Evolutionary conservation across 306 rosid species (phyloP), one percentile per base, ranked within the genome.

Genomic region (Albizia julibrissin): DNA sequence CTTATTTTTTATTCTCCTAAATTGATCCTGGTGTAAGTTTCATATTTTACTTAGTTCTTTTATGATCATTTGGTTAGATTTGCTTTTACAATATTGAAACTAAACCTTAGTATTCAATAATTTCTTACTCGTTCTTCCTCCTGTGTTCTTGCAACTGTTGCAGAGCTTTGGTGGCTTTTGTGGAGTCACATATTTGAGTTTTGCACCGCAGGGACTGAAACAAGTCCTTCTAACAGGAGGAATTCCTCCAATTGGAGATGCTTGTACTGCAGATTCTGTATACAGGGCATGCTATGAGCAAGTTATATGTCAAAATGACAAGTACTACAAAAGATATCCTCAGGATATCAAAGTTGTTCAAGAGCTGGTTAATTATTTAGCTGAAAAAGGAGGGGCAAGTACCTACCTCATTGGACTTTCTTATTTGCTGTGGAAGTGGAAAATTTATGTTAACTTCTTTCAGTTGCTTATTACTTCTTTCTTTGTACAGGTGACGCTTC

Each of bases 151-250:
- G 31, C 79, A 18, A 65, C 67, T 70, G 77, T 74, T 87, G 86
- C 86, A 92, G 98, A 93, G 97, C 89, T 95, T 65, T 76, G 98
- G 98, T 84, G 99, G 99, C 42, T 95, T 92, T 88, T 95, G 99
- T 88, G 92, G 91, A 3, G 91, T 93, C 82, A 95, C 98, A 6
- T 95, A 93, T 92, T 86, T 95, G 88, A 93, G 99, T 86, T 92
- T 95, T 79, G 99, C 99, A 46, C 93, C 93, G 10, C 84, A 93
- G 75, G 99, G 98, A 81, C 82, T 95, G 85, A 90, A 87, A 46
- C 94, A 92, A 86, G 98, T 83, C 83, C 90, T 95, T 88, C 24
- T 95, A 80, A 95, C 98, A 2, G 99, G 99, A 76, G 99, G 99
- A 83, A 92, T 85, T 80, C 99, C 99, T 81, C 92, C 98, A n/a